Conservation (phyloP, 2,329 filamentous ascomycete species). For the Fusarium mangiferae region DNA sequence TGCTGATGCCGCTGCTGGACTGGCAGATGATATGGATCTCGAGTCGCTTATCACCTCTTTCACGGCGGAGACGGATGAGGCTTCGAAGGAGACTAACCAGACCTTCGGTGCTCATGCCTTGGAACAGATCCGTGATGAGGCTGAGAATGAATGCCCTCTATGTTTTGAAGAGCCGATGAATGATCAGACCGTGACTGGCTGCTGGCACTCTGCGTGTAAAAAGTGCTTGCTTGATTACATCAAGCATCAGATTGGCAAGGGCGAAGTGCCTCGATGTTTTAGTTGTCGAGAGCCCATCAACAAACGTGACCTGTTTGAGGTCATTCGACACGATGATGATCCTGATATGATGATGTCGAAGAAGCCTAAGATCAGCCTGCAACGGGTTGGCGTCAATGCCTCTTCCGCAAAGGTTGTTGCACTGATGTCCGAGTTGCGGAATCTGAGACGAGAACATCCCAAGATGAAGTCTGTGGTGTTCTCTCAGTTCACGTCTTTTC, state of each 20-base stretch:
- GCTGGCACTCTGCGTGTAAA: slow-evolving; percentile 98
- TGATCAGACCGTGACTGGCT: slow-evolving; percentile 92
- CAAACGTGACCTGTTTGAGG: slow-evolving; percentile 88
- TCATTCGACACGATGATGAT: slow-evolving; percentile 80
- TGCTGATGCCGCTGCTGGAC: slow-evolving; percentile 80
- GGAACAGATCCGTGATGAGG: slow-evolving; percentile 90
- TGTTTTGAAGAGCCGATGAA: slow-evolving; percentile 97
- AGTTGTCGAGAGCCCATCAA: slow-evolving; percentile 88
- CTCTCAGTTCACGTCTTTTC: slow-evolving; percentile 96
- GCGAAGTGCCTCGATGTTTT: slow-evolving; percentile 83
- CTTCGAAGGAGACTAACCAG: slow-evolving; percentile 67
- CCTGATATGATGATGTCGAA: slow-evolving; percentile 55
- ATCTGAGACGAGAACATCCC: slow-evolving; percentile 72
- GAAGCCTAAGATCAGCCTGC: slow-evolving; percentile 66
- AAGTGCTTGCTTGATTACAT: slow-evolving; percentile 92
- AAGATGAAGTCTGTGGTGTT: slow-evolving; percentile 91
- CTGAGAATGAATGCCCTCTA: slow-evolving; percentile 89
- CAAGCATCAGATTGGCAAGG: slow-evolving; percentile 82
- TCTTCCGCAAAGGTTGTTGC: slow-evolving; percentile 91
- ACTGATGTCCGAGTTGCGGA: slow-evolving; percentile 79
- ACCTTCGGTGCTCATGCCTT: slow-evolving; percentile 86
- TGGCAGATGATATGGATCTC: slow-evolving; percentile 97
- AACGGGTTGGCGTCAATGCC: slow-evolving; percentile 68
- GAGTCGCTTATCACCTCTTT: slow-evolving; percentile 87
- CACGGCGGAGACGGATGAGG: slow-evolving; percentile 72